phyloP scores from a whole-genome alignment of 148 eudicot genomes.

The Vaccinium corymbosum region DNA sequence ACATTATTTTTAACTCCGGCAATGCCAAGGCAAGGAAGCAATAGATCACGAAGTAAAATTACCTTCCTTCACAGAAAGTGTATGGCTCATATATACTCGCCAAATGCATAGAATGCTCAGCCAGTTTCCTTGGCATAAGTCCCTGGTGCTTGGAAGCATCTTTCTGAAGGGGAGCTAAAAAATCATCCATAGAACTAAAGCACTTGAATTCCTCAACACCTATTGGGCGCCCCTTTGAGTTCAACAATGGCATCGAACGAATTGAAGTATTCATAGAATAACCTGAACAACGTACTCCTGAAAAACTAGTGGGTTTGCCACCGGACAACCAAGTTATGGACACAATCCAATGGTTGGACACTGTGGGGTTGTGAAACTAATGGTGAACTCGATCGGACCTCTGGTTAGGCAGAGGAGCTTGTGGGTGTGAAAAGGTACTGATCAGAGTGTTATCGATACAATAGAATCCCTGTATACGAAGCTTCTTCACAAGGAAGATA shows the following conservation, averaged over 20 bases:
- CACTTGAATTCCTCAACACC: conserved; percentile 59
- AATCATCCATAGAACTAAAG: conserved; percentile 75
- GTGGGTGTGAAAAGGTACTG: too few species aligned
- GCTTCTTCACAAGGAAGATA: too few species aligned
- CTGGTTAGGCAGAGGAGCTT: too few species aligned
- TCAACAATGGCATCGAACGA: conserved; percentile 54
- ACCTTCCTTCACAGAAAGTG: conserved; percentile 92
- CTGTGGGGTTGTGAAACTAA: too few species aligned
- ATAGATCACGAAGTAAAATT: not conserved
- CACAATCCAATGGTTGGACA: too few species aligned
- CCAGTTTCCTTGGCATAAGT: conserved; percentile 57
- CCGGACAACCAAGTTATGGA: conserved; percentile 8
- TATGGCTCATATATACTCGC: conserved; percentile 80
- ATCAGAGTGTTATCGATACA: too few species aligned
- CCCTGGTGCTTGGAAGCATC: conserved; percentile 46
- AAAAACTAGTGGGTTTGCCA: conserved; percentile 74
- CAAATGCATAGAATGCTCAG: conserved; percentile 78
- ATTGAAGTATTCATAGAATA: conserved; percentile 62
- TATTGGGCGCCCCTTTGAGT: conserved; percentile 64
- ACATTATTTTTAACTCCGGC: too few species aligned
- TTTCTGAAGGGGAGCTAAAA: conserved; percentile 63
- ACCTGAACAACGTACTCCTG: conserved; percentile 47
- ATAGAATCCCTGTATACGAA: too few species aligned
- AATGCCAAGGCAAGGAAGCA: too few species aligned
- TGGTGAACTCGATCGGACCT: too few species aligned